Evolutionary conservation across 352 stramenopile genomes (phyloP).

Genomic region (Pythium diclinum): DNA sequence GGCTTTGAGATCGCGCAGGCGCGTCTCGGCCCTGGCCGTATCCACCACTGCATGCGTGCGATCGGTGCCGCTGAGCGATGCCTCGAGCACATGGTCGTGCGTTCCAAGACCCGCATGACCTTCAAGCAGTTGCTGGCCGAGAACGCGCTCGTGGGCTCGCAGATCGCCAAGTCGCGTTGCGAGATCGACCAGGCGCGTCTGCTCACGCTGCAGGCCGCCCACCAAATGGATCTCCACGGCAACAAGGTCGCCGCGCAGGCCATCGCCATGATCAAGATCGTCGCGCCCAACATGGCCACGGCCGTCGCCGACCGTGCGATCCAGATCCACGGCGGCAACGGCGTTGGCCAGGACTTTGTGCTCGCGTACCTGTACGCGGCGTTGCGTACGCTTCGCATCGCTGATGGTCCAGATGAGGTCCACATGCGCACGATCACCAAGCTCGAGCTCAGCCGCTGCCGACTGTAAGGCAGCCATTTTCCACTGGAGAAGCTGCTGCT

Average conservation of each 20-base stretch:
- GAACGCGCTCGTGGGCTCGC: conserved; percentile 73
- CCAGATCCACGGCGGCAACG: conserved; percentile 72
- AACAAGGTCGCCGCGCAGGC: conserved; percentile 89
- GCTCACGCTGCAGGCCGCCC: conserved; percentile 86
- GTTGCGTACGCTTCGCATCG: conserved; percentile 92
- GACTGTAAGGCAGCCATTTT: conserved; percentile 20
- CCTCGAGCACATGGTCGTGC: conserved; percentile 80
- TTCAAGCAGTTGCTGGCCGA: conserved; percentile 94
- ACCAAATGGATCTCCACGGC: conserved; percentile 85
- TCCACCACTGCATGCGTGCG: conserved; percentile 98
- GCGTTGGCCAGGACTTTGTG: conserved; percentile 92
- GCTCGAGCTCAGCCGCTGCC: conserved; percentile 77
- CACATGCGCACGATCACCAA: conserved; percentile 94
- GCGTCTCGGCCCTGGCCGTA: conserved; percentile 93
- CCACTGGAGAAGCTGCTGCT: neutral
- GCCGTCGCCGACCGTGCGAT: conserved; percentile 91
- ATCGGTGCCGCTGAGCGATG: conserved; percentile 90
- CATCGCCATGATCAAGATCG: conserved; percentile 97
- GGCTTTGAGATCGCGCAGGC: conserved; percentile 90
- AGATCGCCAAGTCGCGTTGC: conserved; percentile 79
- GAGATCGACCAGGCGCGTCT: conserved; percentile 83
- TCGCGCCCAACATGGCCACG: conserved; percentile 89
- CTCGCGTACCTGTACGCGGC: conserved; percentile 90
- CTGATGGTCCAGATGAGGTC: conserved; percentile 96
- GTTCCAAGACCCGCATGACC: conserved; percentile 91